These are phyloP conservation scores for Camelina laxa DNA, from an alignment of 345 rosid genomes.

Conservation along the genomic window DNA sequence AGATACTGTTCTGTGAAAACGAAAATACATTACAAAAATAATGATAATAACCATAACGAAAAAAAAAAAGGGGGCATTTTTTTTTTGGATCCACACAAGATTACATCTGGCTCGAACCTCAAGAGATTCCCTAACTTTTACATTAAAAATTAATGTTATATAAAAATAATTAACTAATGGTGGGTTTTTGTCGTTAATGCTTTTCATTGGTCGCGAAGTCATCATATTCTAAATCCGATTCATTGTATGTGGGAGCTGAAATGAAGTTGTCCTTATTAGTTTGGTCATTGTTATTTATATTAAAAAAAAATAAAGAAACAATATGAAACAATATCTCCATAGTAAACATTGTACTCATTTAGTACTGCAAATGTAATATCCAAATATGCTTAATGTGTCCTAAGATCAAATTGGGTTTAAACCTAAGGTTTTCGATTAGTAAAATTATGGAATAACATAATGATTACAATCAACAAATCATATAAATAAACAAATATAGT, in stretches of 20 bases:
- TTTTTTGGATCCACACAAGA: constrained; percentile 45
- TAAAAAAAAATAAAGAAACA: not conserved
- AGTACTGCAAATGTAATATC: not conserved
- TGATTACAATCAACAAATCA: not conserved
- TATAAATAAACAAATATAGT: not conserved
- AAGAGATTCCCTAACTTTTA: constrained; percentile 43
- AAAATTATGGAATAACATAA: not conserved
- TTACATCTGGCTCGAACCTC: constrained; percentile 43
- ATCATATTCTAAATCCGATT: constrained; percentile 40
- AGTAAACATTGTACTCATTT: not conserved
- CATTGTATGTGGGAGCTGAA: constrained; percentile 42
- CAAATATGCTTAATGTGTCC: not conserved
- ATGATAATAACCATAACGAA: not conserved
- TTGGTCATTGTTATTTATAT: constrained; percentile 8
- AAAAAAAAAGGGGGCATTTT: not conserved
- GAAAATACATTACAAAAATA: constrained; percentile 7
- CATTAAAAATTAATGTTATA: constrained; percentile 8
- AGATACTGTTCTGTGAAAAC: constrained; percentile 32
- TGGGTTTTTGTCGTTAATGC: constrained; percentile 41
- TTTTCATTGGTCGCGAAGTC: constrained; percentile 40
- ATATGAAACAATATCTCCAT: not conserved
- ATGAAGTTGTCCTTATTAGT: constrained; percentile 32
- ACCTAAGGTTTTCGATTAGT: not conserved
- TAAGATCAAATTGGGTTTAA: not conserved
- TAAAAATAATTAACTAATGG: not conserved